Evolutionary conservation across 371 early-diverging fungal genomes (phyloP), one percentile per base, ranked within the genome.

Genomic region (Mortierella sp.): DNA sequence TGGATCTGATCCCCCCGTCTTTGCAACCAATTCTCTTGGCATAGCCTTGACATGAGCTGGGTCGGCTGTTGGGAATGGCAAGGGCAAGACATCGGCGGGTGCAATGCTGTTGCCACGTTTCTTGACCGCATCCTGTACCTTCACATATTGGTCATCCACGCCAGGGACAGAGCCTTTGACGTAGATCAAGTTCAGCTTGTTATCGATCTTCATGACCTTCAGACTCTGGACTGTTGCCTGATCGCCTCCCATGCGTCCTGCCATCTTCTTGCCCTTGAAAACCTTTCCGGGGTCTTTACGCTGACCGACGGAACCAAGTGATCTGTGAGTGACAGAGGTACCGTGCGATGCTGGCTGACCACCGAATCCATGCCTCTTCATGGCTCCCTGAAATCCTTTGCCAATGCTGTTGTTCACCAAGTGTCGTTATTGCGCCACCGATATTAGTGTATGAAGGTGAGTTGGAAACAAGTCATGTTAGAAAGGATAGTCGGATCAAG

Each of bases 241-340:
- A 40, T 93, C 86, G 59, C 93, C 93, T 60, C 98, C 98, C 91
- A 98, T 92, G 27, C 94, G 89, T 52, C 98, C 98, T 21, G 98
- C 91, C 98, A 98, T 98, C 81, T 98, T 98, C 83, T 96, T 98
- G 24, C 98, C 98, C 73, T 93, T 94, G 78, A 91, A 96, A 51
- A 97, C 97, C 52, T 88, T 91, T 37, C 96, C 96, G 50, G 98
- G 98, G 61, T 87, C 85, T 82, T 90, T 63, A 51, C 95, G 89
- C 64, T 90, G 90, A 81, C 98, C 98, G n/a, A 94, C 96, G n/a
- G 97, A 94, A 80, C 98, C 98, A 44, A 83, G 85, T 2, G 92
- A 91, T 71, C 98, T 87, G 82, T 98, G 98, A 19, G 95, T 83
- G 24, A 95, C 80, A 14, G 98, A 96, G 24, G 87, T 90, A 86